Conservation (phyloP, 2,329 filamentous ascomycete genomes). For the Fusarium sp. region DNA sequence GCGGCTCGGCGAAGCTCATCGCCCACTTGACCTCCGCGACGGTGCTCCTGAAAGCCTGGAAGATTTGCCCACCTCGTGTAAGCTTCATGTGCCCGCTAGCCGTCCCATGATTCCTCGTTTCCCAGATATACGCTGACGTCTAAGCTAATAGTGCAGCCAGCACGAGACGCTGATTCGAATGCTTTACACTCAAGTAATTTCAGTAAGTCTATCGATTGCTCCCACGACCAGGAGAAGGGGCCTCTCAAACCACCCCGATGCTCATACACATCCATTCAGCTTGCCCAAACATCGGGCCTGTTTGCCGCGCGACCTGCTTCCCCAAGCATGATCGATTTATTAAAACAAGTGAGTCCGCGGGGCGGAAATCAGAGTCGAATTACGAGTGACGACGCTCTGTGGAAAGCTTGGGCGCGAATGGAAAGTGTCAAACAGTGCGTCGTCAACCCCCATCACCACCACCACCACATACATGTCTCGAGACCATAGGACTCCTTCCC, state of each 20-base stretch:
- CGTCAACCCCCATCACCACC: not conserved
- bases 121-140: not conserved
- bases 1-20: not conserved
- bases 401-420: not conserved
- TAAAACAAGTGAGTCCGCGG: not conserved
- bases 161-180: not conserved
- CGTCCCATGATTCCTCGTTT: not conserved
- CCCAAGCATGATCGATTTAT: not conserved
- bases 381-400: not conserved
- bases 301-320: not conserved
- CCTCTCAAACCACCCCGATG: not conserved
- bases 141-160: not conserved
- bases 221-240: not conserved
- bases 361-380: not conserved
- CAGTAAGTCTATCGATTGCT: not conserved
- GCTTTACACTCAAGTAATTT: not conserved
- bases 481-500: not conserved
- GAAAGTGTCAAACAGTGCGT: not conserved
- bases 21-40: not conserved
- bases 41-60: not conserved
- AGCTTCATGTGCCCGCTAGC: not conserved
- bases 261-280: not conserved
- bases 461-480: not conserved
- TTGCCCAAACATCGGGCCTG: not conserved
- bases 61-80: not conserved